Evolutionary conservation across 805 yeast genomes (phyloP).

Genomic region (Candida ascalaphidarum): DNA sequence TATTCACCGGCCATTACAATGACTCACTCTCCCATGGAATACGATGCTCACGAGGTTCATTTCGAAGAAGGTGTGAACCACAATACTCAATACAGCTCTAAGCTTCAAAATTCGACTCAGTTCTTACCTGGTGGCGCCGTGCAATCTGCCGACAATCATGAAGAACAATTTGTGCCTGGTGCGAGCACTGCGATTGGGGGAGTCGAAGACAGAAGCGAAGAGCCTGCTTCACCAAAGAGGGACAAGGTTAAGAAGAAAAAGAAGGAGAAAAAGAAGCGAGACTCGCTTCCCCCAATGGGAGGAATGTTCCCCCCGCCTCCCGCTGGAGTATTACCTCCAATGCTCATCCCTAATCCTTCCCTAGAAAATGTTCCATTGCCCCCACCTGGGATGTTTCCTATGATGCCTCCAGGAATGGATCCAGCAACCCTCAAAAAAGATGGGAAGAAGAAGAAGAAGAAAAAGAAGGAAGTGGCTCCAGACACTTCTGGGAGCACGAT

Average conservation of each 20-base stretch:
- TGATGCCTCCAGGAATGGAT: slow-evolving; percentile 1
- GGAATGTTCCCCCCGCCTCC: no score
- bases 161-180: slow-evolving; percentile 1
- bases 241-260: slow-evolving; percentile 10
- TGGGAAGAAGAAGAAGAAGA: slow-evolving; percentile 4
- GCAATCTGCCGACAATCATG: not conserved
- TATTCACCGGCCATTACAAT: no score
- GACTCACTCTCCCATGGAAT: no score
- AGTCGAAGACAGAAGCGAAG: slow-evolving; percentile 7
- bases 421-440: no score
- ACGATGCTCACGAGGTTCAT: no score
- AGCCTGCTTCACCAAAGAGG: no score
- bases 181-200: slow-evolving; percentile 4
- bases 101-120: not conserved
- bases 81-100: no score
- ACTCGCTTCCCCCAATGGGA: slow-evolving; percentile 2
- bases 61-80: no score
- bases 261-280: slow-evolving; percentile 5
- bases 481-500: not conserved
- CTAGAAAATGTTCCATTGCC: no score
- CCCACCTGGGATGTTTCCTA: no score
- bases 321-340: no score
- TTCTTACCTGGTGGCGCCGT: not conserved
- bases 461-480: slow-evolving; percentile 1
- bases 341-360: no score